These are phyloP conservation scores for Capsicum pubescens DNA, from an alignment of 257 asterid genomes.

Conservation along the genomic window DNA sequence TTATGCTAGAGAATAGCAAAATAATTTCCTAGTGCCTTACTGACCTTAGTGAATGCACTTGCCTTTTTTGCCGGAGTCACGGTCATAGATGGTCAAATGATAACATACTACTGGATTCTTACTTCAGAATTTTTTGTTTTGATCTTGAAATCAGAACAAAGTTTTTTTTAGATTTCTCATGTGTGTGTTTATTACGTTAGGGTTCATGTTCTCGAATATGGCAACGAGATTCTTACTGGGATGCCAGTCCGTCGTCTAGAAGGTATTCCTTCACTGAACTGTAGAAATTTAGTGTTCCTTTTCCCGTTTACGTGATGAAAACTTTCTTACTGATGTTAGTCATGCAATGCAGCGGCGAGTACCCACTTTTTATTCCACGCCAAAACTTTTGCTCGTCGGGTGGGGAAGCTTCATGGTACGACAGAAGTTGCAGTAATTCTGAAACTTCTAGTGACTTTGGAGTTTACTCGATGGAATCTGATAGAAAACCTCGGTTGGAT, in stretches of 20 bases:
- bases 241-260: constrained; percentile 95
- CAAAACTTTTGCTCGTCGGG: constrained; percentile 79
- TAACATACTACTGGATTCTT: neutral
- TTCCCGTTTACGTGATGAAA: neutral
- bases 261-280: constrained; percentile 54
- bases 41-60: neutral
- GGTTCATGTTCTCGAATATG: constrained; percentile 98
- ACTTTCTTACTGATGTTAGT: constrained; percentile 30
- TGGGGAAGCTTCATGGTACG: constrained; percentile 96
- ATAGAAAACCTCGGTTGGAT: constrained; percentile 77
- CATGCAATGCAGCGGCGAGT: constrained; percentile 67
- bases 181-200: constrained; percentile 46
- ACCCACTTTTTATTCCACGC: constrained; percentile 93
- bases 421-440: constrained; percentile 89
- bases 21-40: neutral
- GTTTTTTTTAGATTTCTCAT: constrained; percentile 26
- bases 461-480: constrained; percentile 91
- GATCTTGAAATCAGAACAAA: neutral
- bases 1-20: constrained; percentile 13
- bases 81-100: constrained; percentile 8
- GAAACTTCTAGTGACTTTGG: constrained; percentile 93
- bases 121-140: neutral
- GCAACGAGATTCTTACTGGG: constrained; percentile 98
- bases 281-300: constrained; percentile 22
- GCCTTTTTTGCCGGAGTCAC: neutral